Base-by-base conservation (phyloP, 257 asterid species). In the Scutellaria minor region DNA sequence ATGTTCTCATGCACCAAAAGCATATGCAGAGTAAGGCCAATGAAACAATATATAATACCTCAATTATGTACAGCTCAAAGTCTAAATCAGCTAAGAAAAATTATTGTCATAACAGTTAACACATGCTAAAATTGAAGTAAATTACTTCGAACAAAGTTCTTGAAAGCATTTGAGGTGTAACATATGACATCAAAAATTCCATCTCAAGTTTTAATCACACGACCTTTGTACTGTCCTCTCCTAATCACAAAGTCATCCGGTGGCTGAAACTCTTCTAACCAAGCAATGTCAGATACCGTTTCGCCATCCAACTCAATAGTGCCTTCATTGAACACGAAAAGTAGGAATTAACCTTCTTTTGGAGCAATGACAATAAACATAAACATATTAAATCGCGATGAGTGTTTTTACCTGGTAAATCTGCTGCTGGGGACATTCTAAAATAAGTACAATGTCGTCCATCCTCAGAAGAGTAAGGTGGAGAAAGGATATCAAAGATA, bases 391-490 rank as follows among this genome's bases (percentile, higher is more conserved):
- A 40, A 60, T 39, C 7, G 51, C 39, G 46, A 27, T 4, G 48
- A 58, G 48, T 71, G 47, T 2, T 61, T 44, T 75, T 90, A 95
- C 99, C 96, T n/a, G 97, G 94, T 44, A 88, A 81, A 83, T 92
- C 96, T 39, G 56, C 81, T 50, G 79, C 83, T 3, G 85, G 81
- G 78, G 96, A 87, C 83, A 79, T 86, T 74, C 87, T 85, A 75
- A 85, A 95, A 74, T 95, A 95, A 71, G 96, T 86, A 87, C 99
- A 95, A 67, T 95, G 98, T 0, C 99, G 87, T 42, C 98, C 99
- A 46, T 87, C 96, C 69, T 86, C 97, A 22, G 97, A 80, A 66
- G 90, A 86, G 85, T 95, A 95, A 22, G 99, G 99, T 46, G 99
- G 99, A 73, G 91, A 92, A 66, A 95, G 97, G 80, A 95, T 95